Evolutionary conservation across 1,139 yeast genomes (phyloP), one percentile per base, ranked within the genome.

Genomic region (Candida smagusa): DNA sequence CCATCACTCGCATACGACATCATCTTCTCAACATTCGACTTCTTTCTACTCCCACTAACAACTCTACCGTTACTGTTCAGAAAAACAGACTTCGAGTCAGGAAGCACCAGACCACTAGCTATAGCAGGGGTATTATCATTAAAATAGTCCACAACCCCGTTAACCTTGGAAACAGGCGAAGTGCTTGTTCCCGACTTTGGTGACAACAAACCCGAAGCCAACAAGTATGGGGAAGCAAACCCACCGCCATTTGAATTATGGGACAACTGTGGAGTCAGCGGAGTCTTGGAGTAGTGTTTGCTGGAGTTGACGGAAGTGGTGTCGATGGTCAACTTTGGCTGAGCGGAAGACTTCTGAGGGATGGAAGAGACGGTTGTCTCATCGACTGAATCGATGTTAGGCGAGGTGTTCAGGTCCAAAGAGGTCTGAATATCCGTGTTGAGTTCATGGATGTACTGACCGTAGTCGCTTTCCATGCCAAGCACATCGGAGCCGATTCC

Each of bases 141-240:
- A 13, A 11, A 23, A 12, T 22, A 9, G 2, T 23, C 25, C 9
- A 23, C 34, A 8, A 7, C 12, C 9, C 28, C 12, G 33, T 21
- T 19, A 22, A 24, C 22, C 12, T 28, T 16, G 32, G 30, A 22
- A 5, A 37, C 26, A 26, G 44, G 37, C 9, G 35, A 31, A 9
- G 33, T 24, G 34, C 58, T 50, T 30, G 37, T 37, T 7, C 54
- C 64, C 48, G 58, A 66, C 44, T 67, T 71, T 3, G 81, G 79
- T 4, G 83, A 72, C 31, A 71, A 55, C 34, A 74, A 44, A 0
- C 83, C 84, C 0, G 82, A 69, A 0, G 84, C 82, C 40, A 79
- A 56, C 35, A 79, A 61, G 45, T 77, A 80, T 2, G 86, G 84
- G 1, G 84, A 77, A 0, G 79, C 72, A 56, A 80, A 75, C 1